Evolutionary conservation across 2,329 filamentous ascomycete genomes (phyloP).

Genomic region (Dactylella cylindrospora): DNA sequence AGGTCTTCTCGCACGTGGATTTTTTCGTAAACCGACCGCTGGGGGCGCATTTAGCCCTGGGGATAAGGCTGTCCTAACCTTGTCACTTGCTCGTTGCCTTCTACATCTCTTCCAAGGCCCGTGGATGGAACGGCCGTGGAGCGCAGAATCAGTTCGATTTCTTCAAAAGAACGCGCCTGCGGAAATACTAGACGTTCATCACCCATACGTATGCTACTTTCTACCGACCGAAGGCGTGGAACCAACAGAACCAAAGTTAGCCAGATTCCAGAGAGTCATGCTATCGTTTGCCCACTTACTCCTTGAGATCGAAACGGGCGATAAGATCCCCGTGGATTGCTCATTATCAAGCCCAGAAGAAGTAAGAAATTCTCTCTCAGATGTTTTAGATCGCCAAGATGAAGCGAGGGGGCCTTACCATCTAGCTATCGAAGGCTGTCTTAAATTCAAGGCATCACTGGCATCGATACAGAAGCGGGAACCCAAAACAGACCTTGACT

Average conservation of each 20-base stretch:
- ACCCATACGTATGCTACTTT: constrained; percentile 8
- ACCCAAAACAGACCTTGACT: not conserved
- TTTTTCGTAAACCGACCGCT: constrained; percentile 12
- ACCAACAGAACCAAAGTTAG: not conserved
- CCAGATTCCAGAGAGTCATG: constrained; percentile 1
- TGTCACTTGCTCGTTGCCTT: constrained; percentile 18
- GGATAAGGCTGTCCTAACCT: constrained; percentile 12
- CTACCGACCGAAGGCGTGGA: not conserved
- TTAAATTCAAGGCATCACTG: constrained; percentile 9
- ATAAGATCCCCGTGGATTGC: not conserved
- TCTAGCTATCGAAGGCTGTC: constrained; percentile 11
- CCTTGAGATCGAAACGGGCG: constrained; percentile 10
- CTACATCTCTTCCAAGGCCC: constrained; percentile 17
- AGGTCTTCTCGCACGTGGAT: constrained; percentile 3
- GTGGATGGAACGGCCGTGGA: constrained; percentile 12
- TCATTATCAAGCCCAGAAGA: not conserved
- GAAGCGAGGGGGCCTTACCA: constrained; percentile 2
- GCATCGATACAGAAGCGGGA: not conserved
- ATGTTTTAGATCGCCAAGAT: constrained; percentile 3
- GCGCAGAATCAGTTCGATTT: constrained; percentile 12
- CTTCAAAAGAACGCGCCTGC: constrained; percentile 4
- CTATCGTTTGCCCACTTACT: constrained; percentile 9
- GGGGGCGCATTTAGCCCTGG: constrained; percentile 10
- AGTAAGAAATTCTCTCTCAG: not conserved
- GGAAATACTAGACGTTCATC: constrained; percentile 7